Percentiles rank a stretch among this genome's conserved stretches.
These are phyloP conservation scores for Catunica adiposa DNA, from an alignment of 2,329 filamentous ascomycete species.

Conservation along the genomic window DNA sequence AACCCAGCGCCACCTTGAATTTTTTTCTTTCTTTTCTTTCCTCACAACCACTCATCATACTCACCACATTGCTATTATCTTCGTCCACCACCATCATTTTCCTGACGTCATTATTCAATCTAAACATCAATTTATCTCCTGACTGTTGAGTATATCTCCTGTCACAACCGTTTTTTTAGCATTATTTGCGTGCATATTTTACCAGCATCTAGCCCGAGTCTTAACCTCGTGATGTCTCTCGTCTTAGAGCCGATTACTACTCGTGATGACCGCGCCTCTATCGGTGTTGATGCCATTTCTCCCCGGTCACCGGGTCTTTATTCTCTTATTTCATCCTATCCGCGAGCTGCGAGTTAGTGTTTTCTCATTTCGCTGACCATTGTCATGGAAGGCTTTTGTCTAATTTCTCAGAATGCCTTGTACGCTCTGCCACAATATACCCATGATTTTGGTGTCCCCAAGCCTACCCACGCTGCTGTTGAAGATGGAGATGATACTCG, in stretches of 20 bases:
- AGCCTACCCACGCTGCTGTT: neutral
- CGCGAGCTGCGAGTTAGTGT: constrained; percentile 12
- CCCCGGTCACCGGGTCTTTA: constrained; percentile 1
- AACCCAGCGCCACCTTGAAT: neutral
- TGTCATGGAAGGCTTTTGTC: constrained; percentile 15
- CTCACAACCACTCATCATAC: neutral
- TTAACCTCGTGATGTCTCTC: neutral
- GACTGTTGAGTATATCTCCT: neutral
- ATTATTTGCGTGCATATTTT: neutral
- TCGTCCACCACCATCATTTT: neutral
- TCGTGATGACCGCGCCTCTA: neutral
- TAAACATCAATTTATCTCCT: neutral
- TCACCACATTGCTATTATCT: neutral
- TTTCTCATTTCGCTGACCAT: constrained; percentile 15
- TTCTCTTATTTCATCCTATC: constrained; percentile 7
- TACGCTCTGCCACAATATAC: constrained; percentile 20
- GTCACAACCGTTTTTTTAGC: neutral
- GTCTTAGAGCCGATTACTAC: neutral
- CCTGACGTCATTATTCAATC: neutral
- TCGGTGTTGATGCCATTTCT: neutral
- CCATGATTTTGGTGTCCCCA: constrained; percentile 18
- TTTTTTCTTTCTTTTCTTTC: neutral
- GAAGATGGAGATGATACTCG: constrained; percentile 15
- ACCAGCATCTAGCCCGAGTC: neutral
- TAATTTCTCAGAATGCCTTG: constrained; percentile 13